Evolutionary conservation across 305 asterid species (phyloP).

Genomic region (Fraxinus platypoda): DNA sequence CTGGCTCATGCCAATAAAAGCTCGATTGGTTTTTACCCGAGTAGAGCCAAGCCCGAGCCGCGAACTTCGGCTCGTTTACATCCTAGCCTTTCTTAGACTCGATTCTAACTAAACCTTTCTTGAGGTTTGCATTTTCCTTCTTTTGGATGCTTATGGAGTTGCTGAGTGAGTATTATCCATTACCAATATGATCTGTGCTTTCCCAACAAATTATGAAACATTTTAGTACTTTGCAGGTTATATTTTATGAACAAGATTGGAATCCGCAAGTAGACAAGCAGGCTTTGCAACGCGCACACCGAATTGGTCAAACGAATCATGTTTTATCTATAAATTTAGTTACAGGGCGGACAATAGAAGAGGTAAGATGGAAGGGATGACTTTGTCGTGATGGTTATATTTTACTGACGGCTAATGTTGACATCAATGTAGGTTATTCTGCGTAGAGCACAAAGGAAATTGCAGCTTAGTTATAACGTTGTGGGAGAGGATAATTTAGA

Average conservation of each 20-base stretch:
- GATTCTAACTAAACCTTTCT: not conserved
- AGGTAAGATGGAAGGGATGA: conserved; percentile 44
- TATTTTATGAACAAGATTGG: conserved; percentile 98
- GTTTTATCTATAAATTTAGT: conserved; percentile 86
- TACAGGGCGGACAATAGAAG: conserved; percentile 75
- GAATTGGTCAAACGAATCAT: conserved; percentile 87
- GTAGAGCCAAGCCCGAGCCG: not conserved
- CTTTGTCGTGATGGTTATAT: conserved; percentile 17
- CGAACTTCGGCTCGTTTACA: not conserved
- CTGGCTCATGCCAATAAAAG: not conserved
- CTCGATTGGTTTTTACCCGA: not conserved
- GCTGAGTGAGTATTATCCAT: conserved; percentile 1
- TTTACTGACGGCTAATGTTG: conserved; percentile 27
- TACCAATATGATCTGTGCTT: conserved; percentile 6
- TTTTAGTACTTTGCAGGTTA: conserved; percentile 51
- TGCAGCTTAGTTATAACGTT: conserved; percentile 81
- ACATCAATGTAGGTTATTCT: conserved; percentile 61
- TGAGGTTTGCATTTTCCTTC: conserved; percentile 1
- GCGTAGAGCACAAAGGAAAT: conserved; percentile 85
- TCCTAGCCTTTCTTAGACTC: not conserved
- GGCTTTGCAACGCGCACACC: conserved; percentile 96
- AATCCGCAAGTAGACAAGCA: conserved; percentile 98
- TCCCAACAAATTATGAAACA: conserved; percentile 14
- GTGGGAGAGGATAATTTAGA: conserved; percentile 65
- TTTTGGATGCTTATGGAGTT: conserved; percentile 6